A percentile compares a stretch with the other conserved stretches of the same genome.
phyloP scores from a whole-genome alignment of 73 alveolate genomes.

The Paramecium sonneborni region DNA sequence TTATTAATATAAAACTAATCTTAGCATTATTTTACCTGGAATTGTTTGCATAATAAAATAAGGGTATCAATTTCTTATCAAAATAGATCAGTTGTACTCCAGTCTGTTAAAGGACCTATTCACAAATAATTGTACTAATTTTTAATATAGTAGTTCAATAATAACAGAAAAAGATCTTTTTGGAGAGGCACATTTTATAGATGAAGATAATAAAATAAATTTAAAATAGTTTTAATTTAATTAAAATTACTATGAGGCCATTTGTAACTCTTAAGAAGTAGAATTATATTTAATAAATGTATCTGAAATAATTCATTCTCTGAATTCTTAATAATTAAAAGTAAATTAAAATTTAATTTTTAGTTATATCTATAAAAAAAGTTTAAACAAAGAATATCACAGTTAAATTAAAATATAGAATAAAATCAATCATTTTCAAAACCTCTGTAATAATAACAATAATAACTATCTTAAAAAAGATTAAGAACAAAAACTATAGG shows the following conservation, averaged over 20 bases:
- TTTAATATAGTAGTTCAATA: not conserved
- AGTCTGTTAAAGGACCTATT: not conserved
- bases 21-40: not conserved
- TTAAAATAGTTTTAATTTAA: not conserved
- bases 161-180: not conserved
- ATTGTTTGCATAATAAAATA: not conserved
- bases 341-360: not conserved
- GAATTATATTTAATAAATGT: not conserved
- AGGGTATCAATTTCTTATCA: not conserved
- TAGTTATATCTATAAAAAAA: not conserved
- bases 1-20: not conserved
- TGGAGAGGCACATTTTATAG: not conserved
- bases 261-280: not conserved
- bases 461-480: not conserved
- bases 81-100: not conserved
- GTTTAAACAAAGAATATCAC: not conserved
- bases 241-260: not conserved
- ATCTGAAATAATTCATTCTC: not conserved
- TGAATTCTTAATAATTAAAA: not conserved
- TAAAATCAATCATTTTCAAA: not conserved
- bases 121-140: not conserved
- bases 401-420: not conserved
- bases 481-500: not conserved
- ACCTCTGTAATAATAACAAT: not conserved
- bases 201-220: not conserved